A percentile compares a stretch with the other conserved stretches of the same genome.
Conservation (phyloP, 768 basidiomycete species). For the Termitomyces sp. region DNA sequence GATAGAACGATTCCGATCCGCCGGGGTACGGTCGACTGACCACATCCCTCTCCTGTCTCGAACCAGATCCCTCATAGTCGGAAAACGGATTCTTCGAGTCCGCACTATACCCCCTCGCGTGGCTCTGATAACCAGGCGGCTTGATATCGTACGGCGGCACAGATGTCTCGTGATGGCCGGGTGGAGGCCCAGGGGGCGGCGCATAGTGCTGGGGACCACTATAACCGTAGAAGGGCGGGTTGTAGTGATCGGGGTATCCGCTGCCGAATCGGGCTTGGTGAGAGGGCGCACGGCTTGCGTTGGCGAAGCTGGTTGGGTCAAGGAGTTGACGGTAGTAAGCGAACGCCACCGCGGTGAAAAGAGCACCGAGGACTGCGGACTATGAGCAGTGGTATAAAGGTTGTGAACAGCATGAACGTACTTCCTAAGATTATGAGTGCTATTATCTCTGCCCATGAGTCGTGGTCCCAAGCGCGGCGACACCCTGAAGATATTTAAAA, state of each 20-base stretch:
- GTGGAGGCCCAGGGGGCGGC: conserved; percentile 49
- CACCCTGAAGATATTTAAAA: conserved; percentile 47
- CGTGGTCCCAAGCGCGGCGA: conserved; percentile 47
- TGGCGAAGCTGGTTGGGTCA: conserved; percentile 57
- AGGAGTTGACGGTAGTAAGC: conserved; percentile 71
- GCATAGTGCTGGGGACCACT: conserved; percentile 28
- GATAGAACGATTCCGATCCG: conserved; percentile 24
- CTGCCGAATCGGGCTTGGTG: conserved; percentile 27
- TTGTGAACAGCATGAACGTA: conserved; percentile 28
- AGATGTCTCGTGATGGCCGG: conserved; percentile 25
- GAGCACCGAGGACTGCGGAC: conserved; percentile 41
- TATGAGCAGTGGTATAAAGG: background rate
- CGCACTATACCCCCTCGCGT: conserved; percentile 28
- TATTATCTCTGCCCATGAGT: conserved; percentile 66
- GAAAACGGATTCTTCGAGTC: conserved; percentile 54
- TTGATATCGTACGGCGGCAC: conserved; percentile 33
- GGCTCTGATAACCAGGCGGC: conserved; percentile 43
- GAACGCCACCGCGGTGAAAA: conserved; percentile 67
- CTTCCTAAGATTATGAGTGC: conserved; percentile 53
- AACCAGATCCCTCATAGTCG: conserved; percentile 35
- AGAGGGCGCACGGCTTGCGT: conserved; percentile 42
- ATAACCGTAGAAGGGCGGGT: conserved; percentile 39
- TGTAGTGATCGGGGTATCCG: conserved; percentile 47
- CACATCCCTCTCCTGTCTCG: conserved; percentile 34
- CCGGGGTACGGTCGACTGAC: conserved; percentile 33